These are phyloP conservation scores for Panicum hallii DNA, from an alignment of 202 grass and related monocot species.

Conservation along the genomic window DNA sequence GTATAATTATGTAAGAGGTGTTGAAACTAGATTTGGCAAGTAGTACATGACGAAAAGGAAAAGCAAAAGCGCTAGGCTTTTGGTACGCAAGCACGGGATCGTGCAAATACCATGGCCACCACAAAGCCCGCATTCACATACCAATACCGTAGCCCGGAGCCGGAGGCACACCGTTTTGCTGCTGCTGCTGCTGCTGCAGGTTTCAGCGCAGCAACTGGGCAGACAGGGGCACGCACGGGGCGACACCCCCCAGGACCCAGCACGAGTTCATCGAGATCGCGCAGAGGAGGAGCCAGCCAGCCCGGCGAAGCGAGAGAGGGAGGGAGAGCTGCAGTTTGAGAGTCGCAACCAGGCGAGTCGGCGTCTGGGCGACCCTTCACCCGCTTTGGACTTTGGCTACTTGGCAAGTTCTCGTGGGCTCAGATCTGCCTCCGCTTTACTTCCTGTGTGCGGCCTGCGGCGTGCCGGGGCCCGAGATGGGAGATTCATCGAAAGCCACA, in stretches of 20 bases:
- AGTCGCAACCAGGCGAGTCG: too few relatives aligned
- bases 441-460: not conserved
- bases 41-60: not conserved
- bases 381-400: not conserved
- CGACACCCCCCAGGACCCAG: not conserved
- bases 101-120: slow-evolving; percentile 9
- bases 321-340: not conserved
- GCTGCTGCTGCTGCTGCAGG: slow-evolving; percentile 7
- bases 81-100: not conserved
- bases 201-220: not conserved
- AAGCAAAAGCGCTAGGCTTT: not conserved
- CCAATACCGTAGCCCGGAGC: not conserved
- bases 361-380: not conserved
- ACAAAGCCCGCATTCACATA: not conserved
- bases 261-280: not conserved
- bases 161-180: not conserved
- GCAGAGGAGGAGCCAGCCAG: not conserved
- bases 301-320: too few relatives aligned
- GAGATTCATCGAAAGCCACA: not conserved
- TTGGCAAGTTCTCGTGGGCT: not conserved
- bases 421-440: not conserved
- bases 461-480: not conserved
- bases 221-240: slow-evolving; percentile 8
- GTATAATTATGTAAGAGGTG: not conserved
- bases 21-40: not conserved